Evolutionary conservation across 106 monocot species (phyloP).

Genomic region (Apostasia shenzhenica): DNA sequence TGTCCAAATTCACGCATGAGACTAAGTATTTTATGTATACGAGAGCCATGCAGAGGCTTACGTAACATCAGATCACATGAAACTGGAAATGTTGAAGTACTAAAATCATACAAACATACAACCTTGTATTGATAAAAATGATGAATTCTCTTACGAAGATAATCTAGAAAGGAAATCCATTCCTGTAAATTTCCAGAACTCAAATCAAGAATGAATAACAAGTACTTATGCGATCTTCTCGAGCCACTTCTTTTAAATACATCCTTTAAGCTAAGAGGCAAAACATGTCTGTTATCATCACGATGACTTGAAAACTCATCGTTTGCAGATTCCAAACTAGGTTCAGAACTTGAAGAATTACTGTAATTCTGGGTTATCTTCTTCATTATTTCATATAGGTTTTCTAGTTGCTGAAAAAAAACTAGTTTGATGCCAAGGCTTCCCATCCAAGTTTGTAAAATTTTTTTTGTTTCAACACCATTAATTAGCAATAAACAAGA

Average conservation of each 20-base stretch:
- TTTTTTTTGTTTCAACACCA: slow-evolving; percentile 50
- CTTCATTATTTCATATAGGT: slow-evolving; percentile 32
- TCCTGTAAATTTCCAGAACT: slow-evolving; percentile 21
- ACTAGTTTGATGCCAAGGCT: slow-evolving; percentile 53
- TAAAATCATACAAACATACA: slow-evolving; percentile 43
- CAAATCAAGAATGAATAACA: slow-evolving; percentile 54
- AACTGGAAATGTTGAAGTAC: slow-evolving; percentile 14
- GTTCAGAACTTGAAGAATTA: slow-evolving; percentile 12
- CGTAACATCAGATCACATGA: slow-evolving; percentile 42
- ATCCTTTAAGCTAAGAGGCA: slow-evolving; percentile 14
- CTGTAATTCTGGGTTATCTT: slow-evolving; percentile 7
- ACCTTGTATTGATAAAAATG: slow-evolving; percentile 30
- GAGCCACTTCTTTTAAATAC: slow-evolving; percentile 7
- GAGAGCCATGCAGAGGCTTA: slow-evolving; percentile 81
- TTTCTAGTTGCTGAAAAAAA: slow-evolving; percentile 18
- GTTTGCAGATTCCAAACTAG: slow-evolving; percentile 1
- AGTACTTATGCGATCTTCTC: not conserved
- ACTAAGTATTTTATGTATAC: slow-evolving; percentile 28
- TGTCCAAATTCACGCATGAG: slow-evolving; percentile 40
- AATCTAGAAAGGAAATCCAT: slow-evolving; percentile 16
- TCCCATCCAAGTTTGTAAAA: slow-evolving; percentile 52
- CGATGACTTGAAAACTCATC: slow-evolving; percentile 1
- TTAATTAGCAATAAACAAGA: slow-evolving; percentile 25
- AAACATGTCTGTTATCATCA: slow-evolving; percentile 13
- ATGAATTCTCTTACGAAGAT: slow-evolving; percentile 11